Evolutionary conservation across 2,329 filamentous ascomycete species (phyloP).

Genomic region (Talaromyces sp.): DNA sequence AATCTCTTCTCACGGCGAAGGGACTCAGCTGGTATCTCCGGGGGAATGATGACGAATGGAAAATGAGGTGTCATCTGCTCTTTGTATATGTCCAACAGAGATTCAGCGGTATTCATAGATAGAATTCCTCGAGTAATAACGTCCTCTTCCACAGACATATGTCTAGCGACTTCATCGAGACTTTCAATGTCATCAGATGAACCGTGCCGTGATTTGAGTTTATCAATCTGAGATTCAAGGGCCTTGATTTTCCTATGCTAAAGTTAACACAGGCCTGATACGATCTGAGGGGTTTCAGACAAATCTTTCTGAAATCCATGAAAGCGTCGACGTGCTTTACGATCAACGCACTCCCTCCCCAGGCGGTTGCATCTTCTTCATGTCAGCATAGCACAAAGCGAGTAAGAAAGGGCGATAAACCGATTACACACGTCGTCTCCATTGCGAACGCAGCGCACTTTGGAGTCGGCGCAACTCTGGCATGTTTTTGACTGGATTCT

Average conservation of each 20-base stretch:
- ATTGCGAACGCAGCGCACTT: slow-evolving; percentile 26
- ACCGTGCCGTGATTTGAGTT: background rate
- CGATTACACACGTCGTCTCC: slow-evolving; percentile 22
- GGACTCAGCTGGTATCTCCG: slow-evolving; percentile 19
- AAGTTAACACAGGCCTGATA: slow-evolving; percentile 14
- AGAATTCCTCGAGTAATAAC: background rate
- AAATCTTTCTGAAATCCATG: slow-evolving; percentile 39
- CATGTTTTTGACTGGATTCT: slow-evolving; percentile 20
- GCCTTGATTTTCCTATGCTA: slow-evolving; percentile 14
- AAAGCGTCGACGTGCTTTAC: slow-evolving; percentile 26
- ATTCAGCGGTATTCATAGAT: slow-evolving; percentile 3
- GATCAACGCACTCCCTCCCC: slow-evolving; percentile 32
- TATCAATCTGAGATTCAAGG: slow-evolving; percentile 9
- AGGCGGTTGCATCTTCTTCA: slow-evolving; percentile 36
- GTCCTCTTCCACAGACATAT: background rate
- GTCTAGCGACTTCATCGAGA: background rate
- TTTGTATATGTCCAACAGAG: slow-evolving; percentile 5
- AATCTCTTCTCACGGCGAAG: slow-evolving; percentile 36
- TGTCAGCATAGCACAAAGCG: background rate
- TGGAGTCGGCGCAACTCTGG: slow-evolving; percentile 26
- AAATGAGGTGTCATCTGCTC: slow-evolving; percentile 2
- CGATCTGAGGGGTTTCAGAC: slow-evolving; percentile 16
- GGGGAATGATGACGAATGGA: slow-evolving; percentile 9
- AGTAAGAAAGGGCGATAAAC: slow-evolving; percentile 14
- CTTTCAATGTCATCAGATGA: slow-evolving; percentile 10